Conservation (phyloP, 768 basidiomycete species). For the Lentinula guzmanii region DNA sequence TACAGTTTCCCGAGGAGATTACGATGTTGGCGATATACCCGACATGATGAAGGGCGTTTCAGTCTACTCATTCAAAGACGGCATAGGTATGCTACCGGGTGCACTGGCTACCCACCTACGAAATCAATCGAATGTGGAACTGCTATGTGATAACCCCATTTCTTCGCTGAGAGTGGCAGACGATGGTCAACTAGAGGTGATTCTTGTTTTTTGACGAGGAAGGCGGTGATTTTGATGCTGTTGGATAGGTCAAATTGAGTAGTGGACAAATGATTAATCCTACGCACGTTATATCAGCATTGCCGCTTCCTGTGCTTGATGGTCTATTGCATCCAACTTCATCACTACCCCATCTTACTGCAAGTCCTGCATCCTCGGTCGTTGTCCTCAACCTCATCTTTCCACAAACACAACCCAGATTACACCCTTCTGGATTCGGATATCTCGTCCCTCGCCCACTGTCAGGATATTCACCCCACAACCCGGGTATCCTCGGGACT, state of each 20-base stretch:
- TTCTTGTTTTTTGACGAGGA: neutral
- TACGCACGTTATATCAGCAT: constrained; percentile 71
- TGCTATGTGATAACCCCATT: constrained; percentile 40
- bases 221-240: neutral
- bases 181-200: constrained; percentile 41
- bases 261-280: constrained; percentile 28
- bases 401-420: constrained; percentile 33
- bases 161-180: constrained; percentile 25
- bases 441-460: constrained; percentile 84
- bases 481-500: constrained; percentile 65
- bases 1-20: constrained; percentile 20
- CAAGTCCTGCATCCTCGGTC: constrained; percentile 75
- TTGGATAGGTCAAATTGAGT: constrained; percentile 24
- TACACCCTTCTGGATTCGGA: constrained; percentile 88
- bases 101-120: constrained; percentile 46
- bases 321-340: constrained; percentile 31
- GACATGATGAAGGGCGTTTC: constrained; percentile 52
- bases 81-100: constrained; percentile 61
- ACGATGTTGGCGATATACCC: constrained; percentile 44
- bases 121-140: constrained; percentile 47
- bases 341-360: constrained; percentile 55
- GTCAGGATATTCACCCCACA: constrained; percentile 38
- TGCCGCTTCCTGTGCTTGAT: constrained; percentile 57
- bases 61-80: constrained; percentile 78
- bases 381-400: constrained; percentile 90